Evolutionary conservation across 176 grass and related monocot species (phyloP).

Genomic region (Oryza brachyantha): DNA sequence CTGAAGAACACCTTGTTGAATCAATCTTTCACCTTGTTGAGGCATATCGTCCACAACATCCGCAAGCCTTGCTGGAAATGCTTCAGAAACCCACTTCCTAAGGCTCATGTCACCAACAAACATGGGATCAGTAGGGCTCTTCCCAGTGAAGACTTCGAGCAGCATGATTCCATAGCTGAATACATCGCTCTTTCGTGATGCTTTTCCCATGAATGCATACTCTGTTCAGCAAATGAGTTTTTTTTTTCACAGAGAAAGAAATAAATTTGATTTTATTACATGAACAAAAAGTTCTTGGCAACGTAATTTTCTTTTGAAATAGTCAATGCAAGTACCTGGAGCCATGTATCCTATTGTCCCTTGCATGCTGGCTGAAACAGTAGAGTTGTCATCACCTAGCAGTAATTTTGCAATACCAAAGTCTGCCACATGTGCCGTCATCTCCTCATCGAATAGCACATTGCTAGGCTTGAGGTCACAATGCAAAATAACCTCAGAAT

Average conservation of each 20-base stretch:
- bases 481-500: not conserved
- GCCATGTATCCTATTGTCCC: slow-evolving; percentile 31
- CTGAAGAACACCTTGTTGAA: not conserved
- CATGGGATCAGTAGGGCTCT: slow-evolving; percentile 23
- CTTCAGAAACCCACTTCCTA: slow-evolving; percentile 16
- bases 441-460: slow-evolving; percentile 8
- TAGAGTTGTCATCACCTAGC: not conserved
- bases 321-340: not conserved
- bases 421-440: slow-evolving; percentile 38
- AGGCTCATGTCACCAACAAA: slow-evolving; percentile 19
- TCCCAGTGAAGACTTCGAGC: slow-evolving; percentile 30
- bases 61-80: not conserved
- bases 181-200: slow-evolving; percentile 25
- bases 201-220: slow-evolving; percentile 6
- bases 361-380: not conserved
- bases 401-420: slow-evolving; percentile 36
- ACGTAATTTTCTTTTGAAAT: not conserved
- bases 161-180: slow-evolving; percentile 47
- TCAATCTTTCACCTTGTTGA: not conserved
- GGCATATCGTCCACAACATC: not conserved
- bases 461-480: slow-evolving; percentile 28
- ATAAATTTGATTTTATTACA: not conserved
- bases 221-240: slow-evolving; percentile 5
- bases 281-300: not conserved
- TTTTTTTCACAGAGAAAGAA: not conserved